Percentiles rank a stretch among this genome's conserved stretches.
These are phyloP conservation scores for Yamadazyma takamatsuzukensis DNA, from an alignment of 805 yeast genomes.

Conservation along the genomic window DNA sequence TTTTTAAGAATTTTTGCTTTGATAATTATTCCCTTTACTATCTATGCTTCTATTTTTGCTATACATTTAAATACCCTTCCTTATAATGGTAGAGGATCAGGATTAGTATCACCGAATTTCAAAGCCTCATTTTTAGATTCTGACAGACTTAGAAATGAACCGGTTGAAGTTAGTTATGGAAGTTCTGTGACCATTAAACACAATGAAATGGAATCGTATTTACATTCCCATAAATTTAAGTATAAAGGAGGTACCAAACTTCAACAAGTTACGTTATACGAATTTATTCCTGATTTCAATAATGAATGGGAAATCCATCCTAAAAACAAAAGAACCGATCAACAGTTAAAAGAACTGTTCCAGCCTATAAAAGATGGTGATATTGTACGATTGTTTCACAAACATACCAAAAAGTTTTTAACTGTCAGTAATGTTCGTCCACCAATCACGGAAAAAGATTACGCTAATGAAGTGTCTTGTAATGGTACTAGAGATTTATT, in stretches of 20 bases:
- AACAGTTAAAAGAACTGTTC: conserved; percentile 33
- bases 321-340: conserved; percentile 30
- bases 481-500: conserved; percentile 58
- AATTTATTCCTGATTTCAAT: conserved; percentile 53
- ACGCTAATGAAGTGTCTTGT: conserved; percentile 78
- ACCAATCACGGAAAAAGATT: conserved; percentile 87
- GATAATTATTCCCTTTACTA: conserved; percentile 50
- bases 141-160: conserved; percentile 31
- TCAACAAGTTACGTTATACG: conserved; percentile 77
- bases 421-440: conserved; percentile 70
- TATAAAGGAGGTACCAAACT: conserved; percentile 66
- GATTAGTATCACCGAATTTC: conserved; percentile 63
- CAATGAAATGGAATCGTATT: conserved; percentile 62
- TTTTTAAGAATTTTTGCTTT: conserved; percentile 38
- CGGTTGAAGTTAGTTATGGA: conserved; percentile 72
- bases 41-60: conserved; percentile 57
- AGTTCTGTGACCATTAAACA: conserved; percentile 73
- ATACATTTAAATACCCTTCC: conserved; percentile 51
- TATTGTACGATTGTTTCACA: conserved; percentile 66
- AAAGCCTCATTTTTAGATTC: conserved; percentile 53
- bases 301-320: conserved; percentile 59
- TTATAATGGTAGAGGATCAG: conserved; percentile 55
- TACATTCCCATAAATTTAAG: conserved; percentile 68
- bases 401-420: conserved; percentile 60
- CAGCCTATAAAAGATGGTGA: conserved; percentile 50